phyloP scores from a whole-genome alignment of 805 yeast species.

The Teunomyces barrocoloradensis region DNA sequence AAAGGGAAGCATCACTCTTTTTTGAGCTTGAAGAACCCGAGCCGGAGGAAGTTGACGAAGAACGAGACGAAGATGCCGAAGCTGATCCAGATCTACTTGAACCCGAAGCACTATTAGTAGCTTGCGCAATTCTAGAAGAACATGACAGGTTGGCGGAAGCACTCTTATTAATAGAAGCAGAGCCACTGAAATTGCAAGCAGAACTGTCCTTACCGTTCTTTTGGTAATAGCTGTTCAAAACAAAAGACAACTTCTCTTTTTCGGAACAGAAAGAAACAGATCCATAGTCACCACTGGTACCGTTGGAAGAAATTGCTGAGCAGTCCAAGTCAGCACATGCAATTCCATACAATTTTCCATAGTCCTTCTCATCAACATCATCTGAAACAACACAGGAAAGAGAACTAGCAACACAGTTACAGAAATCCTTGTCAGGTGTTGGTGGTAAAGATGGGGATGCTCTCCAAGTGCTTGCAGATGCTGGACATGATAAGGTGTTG shows the following conservation, averaged over 20 bases:
- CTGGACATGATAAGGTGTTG: slow-evolving; percentile 59
- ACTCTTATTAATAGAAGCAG: slow-evolving; percentile 46
- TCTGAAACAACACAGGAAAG: slow-evolving; percentile 59
- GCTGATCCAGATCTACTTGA: slow-evolving; percentile 20
- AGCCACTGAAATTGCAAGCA: slow-evolving; percentile 71
- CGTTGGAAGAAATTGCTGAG: slow-evolving; percentile 59
- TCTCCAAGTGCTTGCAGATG: slow-evolving; percentile 53
- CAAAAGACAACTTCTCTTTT: slow-evolving; percentile 63
- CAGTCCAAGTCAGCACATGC: slow-evolving; percentile 63
- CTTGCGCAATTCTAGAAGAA: slow-evolving; percentile 20
- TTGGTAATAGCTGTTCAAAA: slow-evolving; percentile 45
- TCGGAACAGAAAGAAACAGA: slow-evolving; percentile 68
- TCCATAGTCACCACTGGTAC: slow-evolving; percentile 67
- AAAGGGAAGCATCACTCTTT: slow-evolving; percentile 9
- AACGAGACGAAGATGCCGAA: slow-evolving; percentile 25
- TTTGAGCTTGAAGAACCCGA: slow-evolving; percentile 21
- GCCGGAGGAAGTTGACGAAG: slow-evolving; percentile 18
- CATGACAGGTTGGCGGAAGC: slow-evolving; percentile 33
- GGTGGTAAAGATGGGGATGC: slow-evolving; percentile 75
- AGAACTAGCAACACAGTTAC: slow-evolving; percentile 60
- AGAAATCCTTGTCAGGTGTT: slow-evolving; percentile 63
- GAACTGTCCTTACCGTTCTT: slow-evolving; percentile 39
- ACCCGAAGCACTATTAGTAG: slow-evolving; percentile 19
- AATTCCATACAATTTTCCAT: slow-evolving; percentile 53
- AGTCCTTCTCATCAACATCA: slow-evolving; percentile 53